These are phyloP conservation scores for Stentor coeruleus DNA, from an alignment of 73 alveolate genomes.

Conservation along the genomic window DNA sequence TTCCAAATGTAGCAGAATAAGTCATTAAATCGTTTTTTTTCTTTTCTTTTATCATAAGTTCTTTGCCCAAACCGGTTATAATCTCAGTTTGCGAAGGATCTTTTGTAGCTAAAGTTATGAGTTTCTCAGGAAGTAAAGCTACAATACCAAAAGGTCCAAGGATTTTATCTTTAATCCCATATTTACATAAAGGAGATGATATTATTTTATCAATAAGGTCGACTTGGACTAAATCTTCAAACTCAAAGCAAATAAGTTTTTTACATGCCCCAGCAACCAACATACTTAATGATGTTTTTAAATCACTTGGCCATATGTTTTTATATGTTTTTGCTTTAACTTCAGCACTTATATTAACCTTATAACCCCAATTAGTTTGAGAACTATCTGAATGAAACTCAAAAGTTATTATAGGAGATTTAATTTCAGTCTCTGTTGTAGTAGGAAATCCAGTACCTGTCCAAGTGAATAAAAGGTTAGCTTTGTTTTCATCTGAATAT, in stretches of 20 bases:
- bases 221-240: background rate
- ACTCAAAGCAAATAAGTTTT: background rate
- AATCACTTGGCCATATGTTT: constrained; percentile 3
- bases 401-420: background rate
- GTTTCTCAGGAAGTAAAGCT: background rate
- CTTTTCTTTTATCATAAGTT: background rate
- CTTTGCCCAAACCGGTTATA: background rate
- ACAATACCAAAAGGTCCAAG: background rate
- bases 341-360: background rate
- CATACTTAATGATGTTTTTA: background rate
- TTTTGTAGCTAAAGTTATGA: background rate
- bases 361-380: constrained; percentile 22
- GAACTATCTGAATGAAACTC: constrained; percentile 9
- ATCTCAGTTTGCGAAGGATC: background rate
- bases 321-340: background rate
- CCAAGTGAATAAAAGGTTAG: background rate
- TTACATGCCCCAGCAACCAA: background rate
- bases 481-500: background rate
- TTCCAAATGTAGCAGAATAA: background rate
- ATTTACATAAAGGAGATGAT: background rate
- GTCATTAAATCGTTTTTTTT: background rate
- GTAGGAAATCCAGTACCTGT: background rate
- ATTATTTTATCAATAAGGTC: background rate
- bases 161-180: constrained; percentile 14
- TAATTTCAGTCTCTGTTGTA: background rate